Evolutionary conservation across 768 basidiomycete species (phyloP).

Genomic region (Epithele typhae): DNA sequence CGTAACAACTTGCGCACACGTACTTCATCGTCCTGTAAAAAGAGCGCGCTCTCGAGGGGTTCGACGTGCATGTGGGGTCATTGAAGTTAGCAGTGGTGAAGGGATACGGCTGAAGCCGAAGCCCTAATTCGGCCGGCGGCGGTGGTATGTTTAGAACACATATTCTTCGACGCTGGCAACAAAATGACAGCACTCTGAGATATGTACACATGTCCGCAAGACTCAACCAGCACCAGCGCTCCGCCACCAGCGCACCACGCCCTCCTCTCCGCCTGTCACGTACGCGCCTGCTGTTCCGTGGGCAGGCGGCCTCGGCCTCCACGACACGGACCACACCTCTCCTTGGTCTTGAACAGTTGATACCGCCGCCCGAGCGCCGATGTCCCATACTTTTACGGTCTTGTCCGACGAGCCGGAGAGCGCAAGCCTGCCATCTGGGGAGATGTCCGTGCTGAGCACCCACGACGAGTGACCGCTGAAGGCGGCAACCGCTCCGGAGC

Average conservation of each 20-base stretch:
- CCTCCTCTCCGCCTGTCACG: conserved; percentile 74
- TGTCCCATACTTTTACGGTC: conserved; percentile 85
- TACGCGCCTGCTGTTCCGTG: conserved; percentile 59
- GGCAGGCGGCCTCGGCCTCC: conserved; percentile 62
- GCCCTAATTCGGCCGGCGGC: too few species aligned
- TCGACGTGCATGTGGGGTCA: not conserved
- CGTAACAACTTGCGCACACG: not conserved
- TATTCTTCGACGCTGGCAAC: too few species aligned
- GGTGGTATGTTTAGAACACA: too few species aligned
- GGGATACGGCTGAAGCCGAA: too few species aligned
- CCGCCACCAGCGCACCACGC: conserved; percentile 72
- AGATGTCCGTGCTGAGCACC: conserved; percentile 81
- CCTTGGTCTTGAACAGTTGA: conserved; percentile 75
- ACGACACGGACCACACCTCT: conserved; percentile 82
- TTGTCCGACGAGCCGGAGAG: conserved; percentile 86
- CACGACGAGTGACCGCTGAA: conserved; percentile 89
- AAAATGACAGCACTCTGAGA: too few species aligned
- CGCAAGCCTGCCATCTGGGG: conserved; percentile 74
- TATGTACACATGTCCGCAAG: too few species aligned
- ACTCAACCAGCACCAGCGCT: conserved; percentile 51
- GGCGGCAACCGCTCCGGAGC: conserved; percentile 78
- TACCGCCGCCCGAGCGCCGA: conserved; percentile 66
- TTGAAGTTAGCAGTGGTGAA: too few species aligned
- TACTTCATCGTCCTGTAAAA: conserved; percentile 11
- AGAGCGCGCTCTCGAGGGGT: not conserved